Conservation (phyloP, 1,284 basidiomycete species). For the Anthracocystis walkeri region DNA sequence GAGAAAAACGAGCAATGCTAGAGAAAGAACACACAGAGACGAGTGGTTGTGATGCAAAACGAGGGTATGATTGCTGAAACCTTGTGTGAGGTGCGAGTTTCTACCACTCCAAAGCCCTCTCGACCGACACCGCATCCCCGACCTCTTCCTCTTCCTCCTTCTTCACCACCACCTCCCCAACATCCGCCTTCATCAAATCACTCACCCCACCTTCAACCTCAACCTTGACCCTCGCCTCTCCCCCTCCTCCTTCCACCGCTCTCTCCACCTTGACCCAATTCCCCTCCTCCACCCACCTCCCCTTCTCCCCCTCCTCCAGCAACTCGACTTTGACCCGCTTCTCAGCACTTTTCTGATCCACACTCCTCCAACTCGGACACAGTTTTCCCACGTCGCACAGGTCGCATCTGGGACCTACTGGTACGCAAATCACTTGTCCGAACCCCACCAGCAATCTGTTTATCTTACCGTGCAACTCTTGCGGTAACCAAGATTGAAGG, state of each 20-base stretch:
- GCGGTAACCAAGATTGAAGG: conserved; percentile 65
- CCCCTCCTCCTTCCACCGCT: background rate
- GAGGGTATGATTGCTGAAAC: too few species aligned
- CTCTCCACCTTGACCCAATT: conserved; percentile 32
- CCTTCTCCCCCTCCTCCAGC: conserved; percentile 26
- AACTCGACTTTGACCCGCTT: conserved; percentile 51
- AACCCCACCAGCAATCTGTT: conserved; percentile 68
- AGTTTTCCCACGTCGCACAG: conserved; percentile 57
- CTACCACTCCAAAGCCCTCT: conserved; percentile 40
- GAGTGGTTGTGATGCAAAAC: background rate
- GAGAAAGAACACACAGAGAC: background rate
- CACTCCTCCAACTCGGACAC: conserved; percentile 56
- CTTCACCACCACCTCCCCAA: background rate
- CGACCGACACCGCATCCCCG: conserved; percentile 12
- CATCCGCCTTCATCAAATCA: conserved; percentile 2
- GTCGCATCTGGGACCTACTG: conserved; percentile 84
- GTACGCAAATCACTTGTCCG: conserved; percentile 84
- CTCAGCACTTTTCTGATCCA: conserved; percentile 48
- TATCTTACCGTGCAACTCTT: conserved; percentile 55
- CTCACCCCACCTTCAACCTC: conserved; percentile 31
- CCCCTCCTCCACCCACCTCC: background rate
- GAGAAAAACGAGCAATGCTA: background rate
- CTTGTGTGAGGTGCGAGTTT: background rate
- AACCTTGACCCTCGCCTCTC: conserved; percentile 26
- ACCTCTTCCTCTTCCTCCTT: conserved; percentile 26